Evolutionary conservation across 805 yeast genomes (phyloP).

Genomic region (Kluyveromyces dobzhanskii): DNA sequence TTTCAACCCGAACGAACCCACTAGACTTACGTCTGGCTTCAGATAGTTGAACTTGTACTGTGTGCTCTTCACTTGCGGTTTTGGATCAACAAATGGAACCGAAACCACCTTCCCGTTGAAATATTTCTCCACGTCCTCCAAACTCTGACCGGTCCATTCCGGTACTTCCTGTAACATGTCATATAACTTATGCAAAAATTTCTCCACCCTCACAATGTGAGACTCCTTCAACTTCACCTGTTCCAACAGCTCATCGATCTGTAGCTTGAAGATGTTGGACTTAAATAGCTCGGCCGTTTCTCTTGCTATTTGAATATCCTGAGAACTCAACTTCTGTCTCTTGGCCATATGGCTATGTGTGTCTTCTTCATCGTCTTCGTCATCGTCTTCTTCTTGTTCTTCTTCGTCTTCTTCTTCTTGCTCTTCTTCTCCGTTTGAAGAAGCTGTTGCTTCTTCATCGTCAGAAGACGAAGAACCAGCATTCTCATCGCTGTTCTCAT

Average conservation of each 20-base stretch:
- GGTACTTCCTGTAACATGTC: conserved; percentile 61
- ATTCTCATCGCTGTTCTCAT: no score
- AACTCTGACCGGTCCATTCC: conserved; percentile 39
- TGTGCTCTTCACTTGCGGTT: conserved; percentile 49
- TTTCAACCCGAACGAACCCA: conserved; percentile 85
- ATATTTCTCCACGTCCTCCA: conserved; percentile 51
- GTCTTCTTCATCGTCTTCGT: conserved; percentile 12
- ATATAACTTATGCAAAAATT: conserved; percentile 64
- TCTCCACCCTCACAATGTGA: conserved; percentile 59
- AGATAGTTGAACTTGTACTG: conserved; percentile 64
- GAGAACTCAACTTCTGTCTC: conserved; percentile 44
- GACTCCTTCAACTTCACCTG: conserved; percentile 72
- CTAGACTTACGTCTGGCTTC: conserved; percentile 68
- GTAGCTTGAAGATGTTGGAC: conserved; percentile 89
- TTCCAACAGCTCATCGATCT: conserved; percentile 81
- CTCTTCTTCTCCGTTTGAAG: conserved; percentile 20
- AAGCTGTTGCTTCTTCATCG: conserved; percentile 14
- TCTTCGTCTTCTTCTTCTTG: conserved; percentile 25
- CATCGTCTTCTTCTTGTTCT: conserved; percentile 19
- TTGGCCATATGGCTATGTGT: conserved; percentile 8
- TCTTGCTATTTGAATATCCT: conserved; percentile 83
- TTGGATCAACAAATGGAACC: conserved; percentile 87
- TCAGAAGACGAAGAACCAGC: conserved; percentile 5
- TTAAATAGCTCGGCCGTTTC: conserved; percentile 93
- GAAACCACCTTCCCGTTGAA: conserved; percentile 45